These are phyloP conservation scores for Protomyces gravidus DNA, from an alignment of 1,139 yeast species.

Conservation along the genomic window DNA sequence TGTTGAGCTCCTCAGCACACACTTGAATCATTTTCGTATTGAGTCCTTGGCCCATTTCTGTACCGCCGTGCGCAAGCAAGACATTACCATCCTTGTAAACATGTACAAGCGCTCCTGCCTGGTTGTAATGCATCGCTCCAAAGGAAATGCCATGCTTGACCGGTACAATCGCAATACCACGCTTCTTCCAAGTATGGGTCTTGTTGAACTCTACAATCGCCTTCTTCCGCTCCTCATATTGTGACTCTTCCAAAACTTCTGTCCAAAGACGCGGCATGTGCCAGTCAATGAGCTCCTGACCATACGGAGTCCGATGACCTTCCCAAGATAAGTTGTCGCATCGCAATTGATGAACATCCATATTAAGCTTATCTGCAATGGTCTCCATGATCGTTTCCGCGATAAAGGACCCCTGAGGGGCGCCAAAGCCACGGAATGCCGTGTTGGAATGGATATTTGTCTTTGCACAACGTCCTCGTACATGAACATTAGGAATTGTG, in stretches of 20 bases:
- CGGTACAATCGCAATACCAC: conserved; percentile 48
- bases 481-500: conserved; percentile 44
- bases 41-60: conserved; percentile 52
- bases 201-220: conserved; percentile 45
- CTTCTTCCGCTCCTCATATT: conserved; percentile 40
- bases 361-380: conserved; percentile 43
- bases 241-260: conserved; percentile 41
- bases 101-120: conserved; percentile 49
- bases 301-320: conserved; percentile 43
- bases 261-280: conserved; percentile 43
- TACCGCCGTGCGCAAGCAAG: conserved; percentile 48
- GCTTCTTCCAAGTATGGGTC: conserved; percentile 45
- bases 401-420: conserved; percentile 49
- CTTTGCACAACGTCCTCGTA: conserved; percentile 44
- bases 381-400: conserved; percentile 45
- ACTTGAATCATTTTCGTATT: conserved; percentile 49
- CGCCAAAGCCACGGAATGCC: conserved; percentile 50
- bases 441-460: conserved; percentile 49
- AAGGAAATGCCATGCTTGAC: conserved; percentile 49
- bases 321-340: conserved; percentile 42
- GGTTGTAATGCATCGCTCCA: conserved; percentile 47
- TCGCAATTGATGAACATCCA: conserved; percentile 45
- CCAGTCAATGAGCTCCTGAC: conserved; percentile 45
- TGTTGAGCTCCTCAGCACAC: conserved; percentile 45
- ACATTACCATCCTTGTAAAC: conserved; percentile 49